Evolutionary conservation across 2,329 filamentous ascomycete species (phyloP), one percentile per base, ranked within the genome.

Genomic region (Nigrograna mackinnonii): DNA sequence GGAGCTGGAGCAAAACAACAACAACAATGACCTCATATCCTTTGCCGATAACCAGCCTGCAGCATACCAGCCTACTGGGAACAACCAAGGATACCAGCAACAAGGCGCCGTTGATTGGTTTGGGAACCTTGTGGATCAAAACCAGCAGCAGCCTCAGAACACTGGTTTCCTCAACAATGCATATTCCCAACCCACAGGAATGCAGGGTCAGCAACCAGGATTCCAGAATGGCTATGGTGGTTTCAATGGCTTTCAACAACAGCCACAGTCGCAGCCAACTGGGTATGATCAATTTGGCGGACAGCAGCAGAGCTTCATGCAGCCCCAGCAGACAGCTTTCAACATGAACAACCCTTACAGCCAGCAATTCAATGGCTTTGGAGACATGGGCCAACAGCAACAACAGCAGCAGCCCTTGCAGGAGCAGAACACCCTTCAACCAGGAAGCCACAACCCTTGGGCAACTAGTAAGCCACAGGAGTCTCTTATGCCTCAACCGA

Each of bases 51-150:
- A 52, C n/a, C 82, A 85, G 60, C 68, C 76, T 4, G 73, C 82
- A 40, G 86, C 90, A 57, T 81, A 87, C 24, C 89, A 91, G 70
- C 83, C 82, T 30, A 97, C 91, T 12, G 92, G 91, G 24, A 91
- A 90, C 75, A 97, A 96, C 70, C 91, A 96, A 72, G 92, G 92
- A 35, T 99, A 99, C 63, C 91, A 97, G 74, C 94, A 99, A 72
- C 92, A 96, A 65, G 87, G 87, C 43, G 89, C 90, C 11, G 94
- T 99, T 14, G 94, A 99, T 71, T 97, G 95, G 83, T 94, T 95
- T 58, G 94, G 92, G 45, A 99, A 99, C 68, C 90, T 91, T 11
- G 86, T 97, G 60, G 89, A 92, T 44, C 85, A 84, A 59, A 83
- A 74, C 31, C 70, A 68, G 57, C 86, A 74, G 37, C 73, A 76